Base-by-base conservation (phyloP, 164 flowering plant species). In the Vitis riparia region DNA sequence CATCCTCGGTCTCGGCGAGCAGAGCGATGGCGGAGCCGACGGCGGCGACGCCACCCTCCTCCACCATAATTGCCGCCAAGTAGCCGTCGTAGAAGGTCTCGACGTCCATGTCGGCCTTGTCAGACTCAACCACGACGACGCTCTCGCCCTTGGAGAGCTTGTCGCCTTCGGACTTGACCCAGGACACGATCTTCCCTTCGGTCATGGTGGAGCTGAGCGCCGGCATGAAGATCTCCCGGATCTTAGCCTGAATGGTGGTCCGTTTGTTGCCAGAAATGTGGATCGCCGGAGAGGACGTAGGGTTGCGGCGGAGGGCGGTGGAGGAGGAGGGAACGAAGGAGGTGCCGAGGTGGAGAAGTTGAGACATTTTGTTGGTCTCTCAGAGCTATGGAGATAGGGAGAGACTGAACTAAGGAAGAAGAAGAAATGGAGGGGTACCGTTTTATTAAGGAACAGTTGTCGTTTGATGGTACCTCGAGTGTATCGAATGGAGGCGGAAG, bases 201-300 rank as follows among this genome's bases (percentile, higher is more conserved):
- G 98, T 96, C 99, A 96, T 96, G 51, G 99, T 96, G 68, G 98
- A 93, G 80, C 97, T 91, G 13, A 93, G 80, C 1, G 97, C 98
- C 9, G 99, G 99, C 98, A 96, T 96, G 91, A 96, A 96, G 67
- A 96, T 93, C 81, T 96, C 98, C 2, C 97, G 89, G 88, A 91
- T 89, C 91, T 93, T 93, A 65, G 97, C 85, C 17, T 78, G 80
- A 47, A 86, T 81, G 61, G 27, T 19, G 67, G 27, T 19, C 0
- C 55, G 32, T 50, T 68, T 66, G 67, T 11, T 11, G 49, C 14
- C 50, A 13, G 67, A 53, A 59, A 37, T 47, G 44, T 52, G 66
- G 64, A 11, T 3, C 49, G 30, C 9, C 48, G 63, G 12, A 66
- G 23, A 44, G 67, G 17, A 13, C 51, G n/a, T n/a, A 51, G 70